phyloP scores from a whole-genome alignment of 768 basidiomycete genomes.

The Naematelia encephala region DNA sequence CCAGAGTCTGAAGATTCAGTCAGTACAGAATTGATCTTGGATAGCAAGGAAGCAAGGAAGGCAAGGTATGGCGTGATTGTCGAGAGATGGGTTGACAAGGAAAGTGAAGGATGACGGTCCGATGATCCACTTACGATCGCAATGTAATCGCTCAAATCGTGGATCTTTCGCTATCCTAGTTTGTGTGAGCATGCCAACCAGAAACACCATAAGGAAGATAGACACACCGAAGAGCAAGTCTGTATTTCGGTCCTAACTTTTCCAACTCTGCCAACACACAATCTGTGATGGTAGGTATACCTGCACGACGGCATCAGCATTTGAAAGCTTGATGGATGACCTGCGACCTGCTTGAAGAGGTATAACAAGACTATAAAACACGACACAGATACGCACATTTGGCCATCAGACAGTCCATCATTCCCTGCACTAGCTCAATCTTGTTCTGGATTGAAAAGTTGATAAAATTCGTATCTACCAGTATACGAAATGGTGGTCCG shows the following conservation, averaged over 20 bases:
- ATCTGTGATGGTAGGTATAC: slow-evolving; percentile 98
- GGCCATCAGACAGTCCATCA: slow-evolving; percentile 99
- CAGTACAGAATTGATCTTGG: neutral
- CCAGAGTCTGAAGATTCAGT: slow-evolving; percentile 59
- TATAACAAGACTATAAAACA: too few species aligned
- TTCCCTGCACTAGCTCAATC: slow-evolving; percentile 88
- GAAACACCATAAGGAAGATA: slow-evolving; percentile 8
- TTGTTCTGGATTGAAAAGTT: slow-evolving; percentile 98
- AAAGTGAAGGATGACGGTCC: neutral
- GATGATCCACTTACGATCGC: slow-evolving; percentile 59
- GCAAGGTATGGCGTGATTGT: neutral
- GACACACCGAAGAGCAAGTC: slow-evolving; percentile 83
- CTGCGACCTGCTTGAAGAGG: too few species aligned
- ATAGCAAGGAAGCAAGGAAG: neutral
- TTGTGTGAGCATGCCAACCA: neutral
- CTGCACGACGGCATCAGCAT: slow-evolving; percentile 55
- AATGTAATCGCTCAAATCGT: slow-evolving; percentile 87
- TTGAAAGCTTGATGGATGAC: too few species aligned
- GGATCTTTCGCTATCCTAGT: slow-evolving; percentile 93
- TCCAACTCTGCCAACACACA: slow-evolving; percentile 98
- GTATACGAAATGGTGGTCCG: slow-evolving; percentile 91
- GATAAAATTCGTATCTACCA: slow-evolving; percentile 99
- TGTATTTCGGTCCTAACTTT: slow-evolving; percentile 92
- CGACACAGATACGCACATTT: slow-evolving; percentile 65
- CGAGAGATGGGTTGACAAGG: neutral